Evolutionary conservation across 306 rosid species (phyloP), one percentile per base, ranked within the genome.

Genomic region (Cucumis cinereus): DNA sequence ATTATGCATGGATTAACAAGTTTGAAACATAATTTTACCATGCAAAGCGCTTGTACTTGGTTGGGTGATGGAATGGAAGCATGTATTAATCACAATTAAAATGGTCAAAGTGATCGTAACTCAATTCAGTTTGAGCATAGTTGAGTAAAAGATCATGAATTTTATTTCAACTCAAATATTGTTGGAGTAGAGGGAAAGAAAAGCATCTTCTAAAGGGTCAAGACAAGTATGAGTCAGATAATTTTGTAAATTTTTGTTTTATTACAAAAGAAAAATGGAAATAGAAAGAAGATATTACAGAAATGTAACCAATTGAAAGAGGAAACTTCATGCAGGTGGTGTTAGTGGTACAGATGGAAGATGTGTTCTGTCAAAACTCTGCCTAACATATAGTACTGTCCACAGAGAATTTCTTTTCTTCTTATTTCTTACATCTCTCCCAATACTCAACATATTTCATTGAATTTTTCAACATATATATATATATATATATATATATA

Each of bases 311-410:
- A 13, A 69, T 45, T 4, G 56, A 22, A 16, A 23, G 22, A 15
- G 20, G 56, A 41, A 69, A 23, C 36, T 69, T 69, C 13, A 41
- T 43, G 74, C 54, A 69, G 56, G 55, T 22, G 74, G 56, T 22
- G 74, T 41, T 69, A 69, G 74, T 69, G 57, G 56, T 22, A 43
- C 54, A 67, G 33, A 40, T 67, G 73, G 73, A 67, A 67, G 73
- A 67, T 41, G 54, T 67, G 73, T 41, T 67, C 55, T 43, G 38
- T 43, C 56, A 40, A 67, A 30, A 30, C 35, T 40, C 56, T 69
- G 38, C 56, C 74, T 14, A 69, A 45, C 56, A 43, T 23, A 22
- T 68, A 33, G 74, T 69, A 67, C 73, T 3, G n/a, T 3, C 10
- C 52, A 41, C 19, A 67, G 11, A 22, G 33, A 67, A 63, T 35